A percentile compares a stretch with the other conserved stretches of the same genome.
Conservation (phyloP, 1,284 basidiomycete species). For the Marasmius oreades region DNA sequence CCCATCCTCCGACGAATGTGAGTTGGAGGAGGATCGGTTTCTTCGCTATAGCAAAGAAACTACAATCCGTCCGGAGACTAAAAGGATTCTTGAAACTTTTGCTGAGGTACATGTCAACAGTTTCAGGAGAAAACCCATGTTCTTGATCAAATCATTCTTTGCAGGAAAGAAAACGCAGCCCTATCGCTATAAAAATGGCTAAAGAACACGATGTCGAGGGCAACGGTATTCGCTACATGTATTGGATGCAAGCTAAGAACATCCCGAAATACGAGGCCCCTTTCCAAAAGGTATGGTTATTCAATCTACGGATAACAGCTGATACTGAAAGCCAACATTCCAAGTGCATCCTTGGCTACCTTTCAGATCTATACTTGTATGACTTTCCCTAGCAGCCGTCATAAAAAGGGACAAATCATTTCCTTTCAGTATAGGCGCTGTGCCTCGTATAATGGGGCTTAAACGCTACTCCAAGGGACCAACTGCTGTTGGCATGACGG, state of each 20-base stretch:
- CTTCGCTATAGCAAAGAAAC: constrained; percentile 30
- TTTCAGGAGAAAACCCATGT: too few species aligned
- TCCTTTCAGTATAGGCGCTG: constrained; percentile 58
- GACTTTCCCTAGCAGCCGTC: constrained; percentile 20
- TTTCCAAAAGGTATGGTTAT: constrained; percentile 69
- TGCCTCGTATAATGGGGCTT: constrained; percentile 64
- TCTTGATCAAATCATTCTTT: not conserved
- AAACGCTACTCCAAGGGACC: constrained; percentile 45
- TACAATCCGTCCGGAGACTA: constrained; percentile 29
- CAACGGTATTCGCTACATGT: constrained; percentile 54
- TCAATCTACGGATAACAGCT: not conserved
- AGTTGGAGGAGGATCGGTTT: constrained; percentile 52
- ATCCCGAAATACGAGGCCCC: constrained; percentile 63
- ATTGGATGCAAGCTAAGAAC: constrained; percentile 80
- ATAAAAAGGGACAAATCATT: constrained; percentile 7
- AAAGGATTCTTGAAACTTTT: constrained; percentile 33
- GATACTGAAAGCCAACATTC: not conserved
- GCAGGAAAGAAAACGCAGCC: constrained; percentile 68
- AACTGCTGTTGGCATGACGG: constrained; percentile 66
- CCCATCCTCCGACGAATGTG: constrained; percentile 62
- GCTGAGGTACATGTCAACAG: constrained; percentile 37
- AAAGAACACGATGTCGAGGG: constrained; percentile 38
- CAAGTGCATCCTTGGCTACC: constrained; percentile 83
- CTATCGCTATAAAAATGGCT: constrained; percentile 62
- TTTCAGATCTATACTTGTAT: constrained; percentile 83